phyloP scores from a whole-genome alignment of 441 rosid species.

The Jatropha podagrica region DNA sequence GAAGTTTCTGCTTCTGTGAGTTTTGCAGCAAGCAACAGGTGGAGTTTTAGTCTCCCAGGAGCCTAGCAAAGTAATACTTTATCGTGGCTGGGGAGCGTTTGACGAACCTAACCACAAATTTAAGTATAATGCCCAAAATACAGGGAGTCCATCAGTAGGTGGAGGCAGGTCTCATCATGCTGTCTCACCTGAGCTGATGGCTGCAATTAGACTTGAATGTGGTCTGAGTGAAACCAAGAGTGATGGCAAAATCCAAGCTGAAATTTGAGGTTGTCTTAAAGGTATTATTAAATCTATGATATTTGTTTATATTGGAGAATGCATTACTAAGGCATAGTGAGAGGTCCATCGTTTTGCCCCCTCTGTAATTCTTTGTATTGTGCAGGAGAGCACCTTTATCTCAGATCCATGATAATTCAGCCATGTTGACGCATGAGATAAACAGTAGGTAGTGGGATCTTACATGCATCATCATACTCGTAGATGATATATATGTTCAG shows the following conservation, averaged over 20 bases:
- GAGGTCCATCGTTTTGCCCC: background rate
- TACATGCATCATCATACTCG: background rate
- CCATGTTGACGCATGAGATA: background rate
- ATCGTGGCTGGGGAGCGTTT: conserved; percentile 89
- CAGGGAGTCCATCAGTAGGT: conserved; percentile 19
- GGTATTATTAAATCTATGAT: background rate
- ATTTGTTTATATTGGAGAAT: background rate
- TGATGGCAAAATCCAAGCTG: conserved; percentile 12
- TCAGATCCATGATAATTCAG: background rate
- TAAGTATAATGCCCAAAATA: conserved; percentile 22
- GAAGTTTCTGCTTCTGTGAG: conserved; percentile 1
- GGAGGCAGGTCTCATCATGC: conserved; percentile 27
- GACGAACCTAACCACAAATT: conserved; percentile 36
- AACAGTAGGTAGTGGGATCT: background rate
- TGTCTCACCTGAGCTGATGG: conserved; percentile 76
- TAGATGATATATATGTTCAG: background rate
- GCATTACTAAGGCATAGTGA: background rate
- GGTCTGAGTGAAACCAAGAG: conserved; percentile 41
- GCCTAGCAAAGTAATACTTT: conserved; percentile 88
- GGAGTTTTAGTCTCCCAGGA: conserved; percentile 84
- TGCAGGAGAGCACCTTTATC: background rate
- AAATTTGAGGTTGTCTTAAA: conserved; percentile 14
- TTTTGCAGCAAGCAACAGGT: conserved; percentile 82
- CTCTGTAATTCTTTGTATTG: background rate
- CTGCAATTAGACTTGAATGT: conserved; percentile 82